Conservation (phyloP, 495 filamentous ascomycete genomes). For the Aspergillus baeticus region DNA sequence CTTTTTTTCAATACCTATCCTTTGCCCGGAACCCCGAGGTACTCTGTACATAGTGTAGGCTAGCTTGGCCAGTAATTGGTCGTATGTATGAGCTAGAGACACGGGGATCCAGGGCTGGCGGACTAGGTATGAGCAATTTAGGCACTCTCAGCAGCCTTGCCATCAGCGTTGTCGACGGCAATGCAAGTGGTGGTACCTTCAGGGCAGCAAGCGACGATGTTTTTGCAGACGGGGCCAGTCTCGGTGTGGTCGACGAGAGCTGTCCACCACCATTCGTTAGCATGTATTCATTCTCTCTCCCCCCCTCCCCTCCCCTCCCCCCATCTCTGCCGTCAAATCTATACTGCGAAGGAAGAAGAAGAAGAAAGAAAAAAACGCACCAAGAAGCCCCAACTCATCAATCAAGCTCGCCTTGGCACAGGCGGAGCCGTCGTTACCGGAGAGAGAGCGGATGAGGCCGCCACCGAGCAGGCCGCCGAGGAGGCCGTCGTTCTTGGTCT, state of each 20-base stretch:
- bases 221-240: conserved; percentile 5
- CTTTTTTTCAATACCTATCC: too few relatives aligned
- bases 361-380: background rate
- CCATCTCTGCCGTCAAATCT: background rate
- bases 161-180: background rate
- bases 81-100: too few relatives aligned
- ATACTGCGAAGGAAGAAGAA: too few relatives aligned
- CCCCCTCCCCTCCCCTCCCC: background rate
- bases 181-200: background rate
- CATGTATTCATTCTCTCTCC: background rate
- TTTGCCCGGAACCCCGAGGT: too few relatives aligned
- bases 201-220: conserved; percentile 1
- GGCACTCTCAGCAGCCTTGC: too few relatives aligned
- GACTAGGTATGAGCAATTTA: too few relatives aligned
- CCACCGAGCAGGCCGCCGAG: background rate
- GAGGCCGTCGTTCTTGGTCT: background rate
- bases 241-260: background rate
- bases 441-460: background rate
- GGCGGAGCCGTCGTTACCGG: background rate
- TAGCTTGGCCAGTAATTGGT: too few relatives aligned
- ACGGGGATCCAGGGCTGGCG: too few relatives aligned
- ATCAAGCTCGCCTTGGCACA: conserved; percentile 2
- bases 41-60: too few relatives aligned
- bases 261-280: background rate
- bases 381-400: conserved; percentile 1